A percentile compares a stretch with the other conserved stretches of the same genome.
Conservation (phyloP, 345 rosid species). For the Draba incana region DNA sequence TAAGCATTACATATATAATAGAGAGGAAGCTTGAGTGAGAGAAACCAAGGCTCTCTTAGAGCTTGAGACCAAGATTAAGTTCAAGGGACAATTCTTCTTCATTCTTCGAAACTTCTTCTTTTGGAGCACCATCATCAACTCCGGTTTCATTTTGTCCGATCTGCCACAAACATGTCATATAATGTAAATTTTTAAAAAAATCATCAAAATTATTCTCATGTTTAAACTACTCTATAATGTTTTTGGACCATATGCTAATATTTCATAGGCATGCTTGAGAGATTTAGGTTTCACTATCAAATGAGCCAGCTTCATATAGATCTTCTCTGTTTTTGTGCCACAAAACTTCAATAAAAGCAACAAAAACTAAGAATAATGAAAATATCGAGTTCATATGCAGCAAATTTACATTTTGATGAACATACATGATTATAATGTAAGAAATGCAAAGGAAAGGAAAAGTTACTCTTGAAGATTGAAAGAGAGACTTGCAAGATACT, state of each 20-base stretch:
- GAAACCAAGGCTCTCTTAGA: constrained; percentile 18
- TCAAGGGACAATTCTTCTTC: constrained; percentile 19
- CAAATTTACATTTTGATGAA: not conserved
- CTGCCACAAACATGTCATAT: constrained; percentile 12
- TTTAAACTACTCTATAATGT: not conserved
- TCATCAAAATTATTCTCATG: not conserved
- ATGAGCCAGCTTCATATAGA: not conserved
- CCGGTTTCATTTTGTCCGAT: not conserved
- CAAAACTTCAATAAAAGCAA: not conserved
- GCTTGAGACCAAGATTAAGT: constrained; percentile 33
- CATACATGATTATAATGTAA: not conserved
- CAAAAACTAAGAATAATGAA: not conserved
- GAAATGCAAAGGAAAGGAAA: not conserved
- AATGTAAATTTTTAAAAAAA: not conserved
- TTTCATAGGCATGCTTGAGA: too few species aligned
- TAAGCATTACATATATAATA: constrained; percentile 23
- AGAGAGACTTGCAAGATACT: constrained; percentile 15
- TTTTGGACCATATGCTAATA: too few species aligned
- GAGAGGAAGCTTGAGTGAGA: not conserved
- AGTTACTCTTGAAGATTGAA: constrained; percentile 19
- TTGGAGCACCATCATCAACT: not conserved
- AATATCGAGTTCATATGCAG: not conserved
- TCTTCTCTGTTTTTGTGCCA: not conserved
- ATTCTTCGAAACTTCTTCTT: not conserved
- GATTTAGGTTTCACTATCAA: too few species aligned